Conservation (phyloP, 805 yeast species). For the Kluyveromyces lactis region DNA sequence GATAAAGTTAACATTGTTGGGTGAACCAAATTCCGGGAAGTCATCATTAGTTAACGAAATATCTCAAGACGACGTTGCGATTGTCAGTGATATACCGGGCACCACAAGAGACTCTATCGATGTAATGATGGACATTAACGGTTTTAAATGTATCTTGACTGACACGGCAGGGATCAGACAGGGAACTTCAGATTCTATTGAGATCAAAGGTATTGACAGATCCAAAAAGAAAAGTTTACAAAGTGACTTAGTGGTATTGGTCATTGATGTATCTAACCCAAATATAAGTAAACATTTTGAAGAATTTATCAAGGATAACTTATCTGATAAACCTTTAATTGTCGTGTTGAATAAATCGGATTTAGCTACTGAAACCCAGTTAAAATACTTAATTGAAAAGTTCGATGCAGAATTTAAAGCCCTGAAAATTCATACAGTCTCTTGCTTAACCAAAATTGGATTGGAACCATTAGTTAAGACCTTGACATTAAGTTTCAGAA, state of each 20-base stretch:
- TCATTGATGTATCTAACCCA: slow-evolving; percentile 32
- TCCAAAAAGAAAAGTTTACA: slow-evolving; percentile 52
- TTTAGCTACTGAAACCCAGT: slow-evolving; percentile 25
- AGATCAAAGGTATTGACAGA: slow-evolving; percentile 70
- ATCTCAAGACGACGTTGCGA: slow-evolving; percentile 75
- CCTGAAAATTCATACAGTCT: slow-evolving; percentile 33
- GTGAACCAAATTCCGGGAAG: slow-evolving; percentile 96
- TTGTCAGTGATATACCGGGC: slow-evolving; percentile 87
- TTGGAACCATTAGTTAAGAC: slow-evolving; percentile 36
- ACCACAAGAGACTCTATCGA: slow-evolving; percentile 89
- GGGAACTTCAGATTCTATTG: slow-evolving; percentile 47
- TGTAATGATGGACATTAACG: slow-evolving; percentile 70
- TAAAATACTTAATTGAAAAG: slow-evolving; percentile 15
- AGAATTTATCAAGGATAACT: slow-evolving; percentile 28
- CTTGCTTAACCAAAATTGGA: slow-evolving; percentile 57
- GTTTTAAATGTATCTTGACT: slow-evolving; percentile 74
- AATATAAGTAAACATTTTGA: slow-evolving; percentile 32
- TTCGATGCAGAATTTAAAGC: slow-evolving; percentile 10
- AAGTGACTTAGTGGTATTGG: slow-evolving; percentile 66
- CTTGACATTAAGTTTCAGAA: slow-evolving; percentile 40
- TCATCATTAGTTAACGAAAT: slow-evolving; percentile 75
- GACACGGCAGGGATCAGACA: slow-evolving; percentile 90
- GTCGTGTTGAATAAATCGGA: slow-evolving; percentile 57
- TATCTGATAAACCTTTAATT: slow-evolving; percentile 23
- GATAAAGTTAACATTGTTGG: slow-evolving; percentile 62